These are phyloP conservation scores for Cardamine resedifolia DNA, from an alignment of 345 rosid species.

Conservation along the genomic window DNA sequence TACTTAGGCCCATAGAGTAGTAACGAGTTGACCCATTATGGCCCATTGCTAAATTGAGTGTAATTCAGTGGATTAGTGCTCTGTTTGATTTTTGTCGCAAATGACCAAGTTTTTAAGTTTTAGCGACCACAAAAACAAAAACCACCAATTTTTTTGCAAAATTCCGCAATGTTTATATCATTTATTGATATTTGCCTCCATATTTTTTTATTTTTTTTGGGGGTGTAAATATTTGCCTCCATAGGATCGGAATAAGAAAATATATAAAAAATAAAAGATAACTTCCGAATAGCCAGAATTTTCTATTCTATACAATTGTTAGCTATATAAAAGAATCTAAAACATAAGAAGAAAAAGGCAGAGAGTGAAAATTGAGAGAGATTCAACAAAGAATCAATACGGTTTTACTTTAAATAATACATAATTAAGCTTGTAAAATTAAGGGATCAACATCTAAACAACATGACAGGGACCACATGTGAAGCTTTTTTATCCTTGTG, in stretches of 20 bases:
- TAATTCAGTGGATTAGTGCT: too few species aligned
- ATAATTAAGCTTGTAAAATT: slow-evolving; percentile 24
- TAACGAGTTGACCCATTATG: background rate
- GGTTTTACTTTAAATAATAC: slow-evolving; percentile 15
- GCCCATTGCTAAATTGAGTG: too few species aligned
- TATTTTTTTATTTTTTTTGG: too few species aligned
- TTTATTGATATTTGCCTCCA: background rate
- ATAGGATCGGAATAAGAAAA: background rate
- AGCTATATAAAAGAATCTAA: slow-evolving; percentile 16
- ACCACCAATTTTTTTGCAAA: background rate
- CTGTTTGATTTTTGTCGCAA: too few species aligned
- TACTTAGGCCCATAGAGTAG: background rate
- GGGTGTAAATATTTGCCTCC: too few species aligned
- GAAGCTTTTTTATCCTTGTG: slow-evolving; percentile 47
- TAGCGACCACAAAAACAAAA: too few species aligned
- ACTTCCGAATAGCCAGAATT: slow-evolving; percentile 8
- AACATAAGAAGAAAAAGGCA: slow-evolving; percentile 16
- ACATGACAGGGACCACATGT: slow-evolving; percentile 5
- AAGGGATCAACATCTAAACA: slow-evolving; percentile 24
- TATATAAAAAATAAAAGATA: background rate
- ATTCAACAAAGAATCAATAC: slow-evolving; percentile 19
- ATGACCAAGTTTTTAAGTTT: background rate
- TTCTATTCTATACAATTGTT: slow-evolving; percentile 31
- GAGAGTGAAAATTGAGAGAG: slow-evolving; percentile 28
- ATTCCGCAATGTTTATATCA: background rate